Conservation (phyloP, 805 yeast genomes). For the Nakazawaea holstii region DNA sequence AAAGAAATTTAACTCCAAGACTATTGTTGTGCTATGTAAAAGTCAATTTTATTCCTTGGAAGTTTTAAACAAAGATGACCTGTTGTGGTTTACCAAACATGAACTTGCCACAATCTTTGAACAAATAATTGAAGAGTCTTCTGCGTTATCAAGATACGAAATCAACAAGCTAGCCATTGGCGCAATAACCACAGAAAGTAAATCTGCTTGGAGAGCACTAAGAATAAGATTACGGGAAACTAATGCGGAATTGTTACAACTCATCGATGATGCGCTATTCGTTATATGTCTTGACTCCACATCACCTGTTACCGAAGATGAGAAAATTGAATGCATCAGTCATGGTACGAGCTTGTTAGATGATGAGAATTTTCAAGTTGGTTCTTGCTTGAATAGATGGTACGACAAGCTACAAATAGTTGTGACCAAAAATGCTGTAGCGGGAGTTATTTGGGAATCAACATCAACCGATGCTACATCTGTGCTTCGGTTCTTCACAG, state of each 20-base stretch:
- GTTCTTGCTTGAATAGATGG: conserved; percentile 56
- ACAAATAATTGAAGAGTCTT: conserved; percentile 34
- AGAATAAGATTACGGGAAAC: conserved; percentile 34
- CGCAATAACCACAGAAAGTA: conserved; percentile 48
- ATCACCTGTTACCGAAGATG: conserved; percentile 40
- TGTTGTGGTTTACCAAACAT: conserved; percentile 47
- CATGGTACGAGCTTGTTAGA: conserved; percentile 46
- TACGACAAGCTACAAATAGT: conserved; percentile 54
- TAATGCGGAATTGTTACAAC: conserved; percentile 29
- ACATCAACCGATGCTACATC: conserved; percentile 56
- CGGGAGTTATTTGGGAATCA: conserved; percentile 56
- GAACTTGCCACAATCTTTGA: conserved; percentile 42
- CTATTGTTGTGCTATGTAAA: conserved; percentile 43
- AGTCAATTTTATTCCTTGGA: conserved; percentile 47
- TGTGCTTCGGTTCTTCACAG: conserved; percentile 50
- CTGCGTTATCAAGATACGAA: conserved; percentile 28
- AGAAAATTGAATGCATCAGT: conserved; percentile 41
- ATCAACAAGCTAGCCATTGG: conserved; percentile 44
- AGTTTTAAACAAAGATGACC: conserved; percentile 34
- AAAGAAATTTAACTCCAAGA: conserved; percentile 34
- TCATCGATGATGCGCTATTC: conserved; percentile 46
- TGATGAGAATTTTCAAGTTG: conserved; percentile 43
- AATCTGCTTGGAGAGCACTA: conserved; percentile 41
- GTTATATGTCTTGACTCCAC: conserved; percentile 46
- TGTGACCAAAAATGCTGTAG: conserved; percentile 49